A percentile compares a stretch with the other conserved stretches of the same genome.
phyloP scores from a whole-genome alignment of 495 filamentous ascomycete genomes.

The Talaromyces stipitatus region DNA sequence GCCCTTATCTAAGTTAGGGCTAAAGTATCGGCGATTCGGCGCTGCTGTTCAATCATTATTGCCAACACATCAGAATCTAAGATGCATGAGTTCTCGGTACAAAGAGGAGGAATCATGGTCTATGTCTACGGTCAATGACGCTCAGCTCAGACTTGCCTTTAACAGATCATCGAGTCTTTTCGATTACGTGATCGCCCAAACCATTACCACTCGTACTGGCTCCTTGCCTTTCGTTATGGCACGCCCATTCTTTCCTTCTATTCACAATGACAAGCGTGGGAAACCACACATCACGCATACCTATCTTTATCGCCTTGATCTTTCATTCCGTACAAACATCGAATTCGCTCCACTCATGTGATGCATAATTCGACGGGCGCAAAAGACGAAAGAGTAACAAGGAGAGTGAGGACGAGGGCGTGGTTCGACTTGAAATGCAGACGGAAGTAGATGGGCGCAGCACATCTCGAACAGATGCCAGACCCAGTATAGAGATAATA shows the following conservation, averaged over 20 bases:
- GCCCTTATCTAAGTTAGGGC: not conserved
- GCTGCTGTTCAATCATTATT: not conserved
- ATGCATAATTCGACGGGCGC: not conserved
- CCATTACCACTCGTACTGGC: not conserved
- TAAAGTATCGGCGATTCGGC: not conserved
- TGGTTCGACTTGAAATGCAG: not conserved
- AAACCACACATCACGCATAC: not conserved
- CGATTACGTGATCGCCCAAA: slow-evolving; percentile 1
- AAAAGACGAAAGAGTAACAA: slow-evolving; percentile 1
- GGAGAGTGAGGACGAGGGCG: not conserved
- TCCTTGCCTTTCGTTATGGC: slow-evolving; percentile 6
- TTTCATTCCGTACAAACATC: not conserved
- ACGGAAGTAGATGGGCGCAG: not conserved
- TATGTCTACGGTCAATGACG: not conserved
- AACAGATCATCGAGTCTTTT: slow-evolving; percentile 17
- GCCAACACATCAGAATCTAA: not conserved
- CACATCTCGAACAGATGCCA: not conserved
- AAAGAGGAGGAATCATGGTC: not conserved
- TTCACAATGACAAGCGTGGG: slow-evolving; percentile 6
- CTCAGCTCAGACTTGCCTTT: slow-evolving; percentile 52
- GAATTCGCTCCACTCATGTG: slow-evolving; percentile 3
- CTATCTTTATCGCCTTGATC: not conserved
- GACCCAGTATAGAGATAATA: not conserved
- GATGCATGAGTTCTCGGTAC: not conserved
- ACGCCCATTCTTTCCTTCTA: slow-evolving; percentile 1